These are phyloP conservation scores for Nepenthes alata DNA, from an alignment of 179 eudicot species.

Conservation along the genomic window DNA sequence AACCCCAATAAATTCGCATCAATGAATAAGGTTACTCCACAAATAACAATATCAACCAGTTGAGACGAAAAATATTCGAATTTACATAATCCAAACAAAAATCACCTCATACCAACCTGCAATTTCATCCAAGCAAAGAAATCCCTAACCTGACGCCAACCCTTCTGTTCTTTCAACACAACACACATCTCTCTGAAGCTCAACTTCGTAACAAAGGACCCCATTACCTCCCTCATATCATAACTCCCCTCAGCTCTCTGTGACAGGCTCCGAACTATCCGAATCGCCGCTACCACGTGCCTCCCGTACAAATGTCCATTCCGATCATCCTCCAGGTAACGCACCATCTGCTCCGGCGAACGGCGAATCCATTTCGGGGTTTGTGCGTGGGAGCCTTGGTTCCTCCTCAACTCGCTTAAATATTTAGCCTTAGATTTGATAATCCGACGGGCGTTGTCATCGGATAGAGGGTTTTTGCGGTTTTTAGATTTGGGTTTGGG, in stretches of 20 bases:
- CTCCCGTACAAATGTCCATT: conserved; percentile 73
- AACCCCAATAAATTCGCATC: no score
- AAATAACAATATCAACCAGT: no score
- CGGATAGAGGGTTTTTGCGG: conserved; percentile 61
- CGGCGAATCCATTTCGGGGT: conserved; percentile 74
- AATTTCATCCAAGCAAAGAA: conserved; percentile 91
- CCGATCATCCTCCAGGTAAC: conserved; percentile 65
- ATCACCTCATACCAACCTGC: conserved; percentile 36
- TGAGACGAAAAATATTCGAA: background rate
- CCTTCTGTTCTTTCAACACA: conserved; percentile 74
- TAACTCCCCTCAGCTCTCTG: conserved; percentile 43
- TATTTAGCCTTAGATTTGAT: conserved; percentile 57
- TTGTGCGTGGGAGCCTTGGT: conserved; percentile 60
- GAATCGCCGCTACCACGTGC: conserved; percentile 76
- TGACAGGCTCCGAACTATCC: conserved; percentile 52
- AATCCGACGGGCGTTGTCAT: conserved; percentile 77
- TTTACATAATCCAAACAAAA: background rate
- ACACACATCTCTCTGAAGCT: conserved; percentile 74
- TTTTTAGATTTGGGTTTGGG: conserved; percentile 66
- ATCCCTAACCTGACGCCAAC: conserved; percentile 75
- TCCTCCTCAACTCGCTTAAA: conserved; percentile 43
- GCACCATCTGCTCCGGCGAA: conserved; percentile 80
- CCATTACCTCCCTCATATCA: conserved; percentile 75
- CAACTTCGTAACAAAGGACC: conserved; percentile 64
- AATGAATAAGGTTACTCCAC: no score